Base-by-base conservation (phyloP, 768 basidiomycete genomes). In the Auricularia heimuer region DNA sequence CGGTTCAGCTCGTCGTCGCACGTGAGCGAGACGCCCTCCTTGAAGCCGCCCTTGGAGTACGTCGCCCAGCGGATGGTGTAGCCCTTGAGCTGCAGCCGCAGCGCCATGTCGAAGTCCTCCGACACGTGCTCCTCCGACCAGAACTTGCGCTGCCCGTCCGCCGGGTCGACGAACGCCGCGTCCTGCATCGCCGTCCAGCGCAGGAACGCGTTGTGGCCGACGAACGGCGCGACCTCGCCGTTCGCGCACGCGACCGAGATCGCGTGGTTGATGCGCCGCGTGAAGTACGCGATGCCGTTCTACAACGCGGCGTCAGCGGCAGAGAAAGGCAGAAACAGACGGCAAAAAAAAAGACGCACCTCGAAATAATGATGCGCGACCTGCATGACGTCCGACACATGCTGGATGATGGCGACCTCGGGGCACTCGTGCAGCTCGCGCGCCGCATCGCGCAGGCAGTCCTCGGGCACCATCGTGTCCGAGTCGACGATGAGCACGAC, bases 41-140 rank as follows among this genome's bases (percentile, higher is more conserved):
- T 67, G 69, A 75, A 77, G n/a, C 69, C 74, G 37, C 75, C 73
- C 35, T 73, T 69, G 62, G 68, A 69, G 69, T 78, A 78, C 3
- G 73, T 72, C 4, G 65, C 62, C 45, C 66, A 65, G 42, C 75
- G 75, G 65, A 78, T 77, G 69, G 76, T 75, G 65, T 72, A 77
- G 8, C 76, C 80, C 62, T 77, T 78, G 73, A 74, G 69, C 65
- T 74, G 73, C 1, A 75, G 69, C 7, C 88, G 80, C 33, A 89
- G 73, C 0, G 89, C 88, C 84, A 92, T 89, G 70, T 90, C 88
- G 68, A 91, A 92, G 72, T 90, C 90, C 71, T 93, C 91, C 11
- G 87, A 89, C 0, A 89, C 90, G 71, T 90, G 92, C 36, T 77
- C 76, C 76, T 93, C 91, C 0, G 87, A 89, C 91, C 91, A 93